A percentile compares a stretch with the other conserved stretches of the same genome.
These are phyloP conservation scores for Powellomyces hirtus DNA, from an alignment of 192 early-diverging fungal species.

Conservation along the genomic window DNA sequence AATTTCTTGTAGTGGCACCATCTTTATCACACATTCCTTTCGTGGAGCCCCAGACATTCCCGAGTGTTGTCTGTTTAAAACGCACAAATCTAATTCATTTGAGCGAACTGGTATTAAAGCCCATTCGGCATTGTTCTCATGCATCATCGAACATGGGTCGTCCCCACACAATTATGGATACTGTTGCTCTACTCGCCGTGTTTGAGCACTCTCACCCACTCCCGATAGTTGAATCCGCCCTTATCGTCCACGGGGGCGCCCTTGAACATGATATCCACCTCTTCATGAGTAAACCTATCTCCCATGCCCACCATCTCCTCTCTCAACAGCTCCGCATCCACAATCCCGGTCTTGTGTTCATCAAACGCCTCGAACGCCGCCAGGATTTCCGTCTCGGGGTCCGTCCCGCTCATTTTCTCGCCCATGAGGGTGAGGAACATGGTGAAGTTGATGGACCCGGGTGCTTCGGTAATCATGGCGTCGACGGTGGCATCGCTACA, in stretches of 20 bases:
- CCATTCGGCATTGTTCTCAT: no score
- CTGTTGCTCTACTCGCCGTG: slow-evolving; percentile 88
- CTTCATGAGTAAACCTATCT: slow-evolving; percentile 87
- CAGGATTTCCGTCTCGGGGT: slow-evolving; percentile 87
- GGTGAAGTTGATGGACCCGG: slow-evolving; percentile 87
- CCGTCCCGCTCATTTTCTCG: slow-evolving; percentile 87
- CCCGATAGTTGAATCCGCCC: slow-evolving; percentile 84
- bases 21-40: no score
- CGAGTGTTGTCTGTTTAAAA: no score
- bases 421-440: slow-evolving; percentile 96
- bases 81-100: no score
- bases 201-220: slow-evolving; percentile 90
- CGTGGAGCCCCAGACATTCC: no score
- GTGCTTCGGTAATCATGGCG: slow-evolving; percentile 86
- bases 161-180: no score
- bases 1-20: no score
- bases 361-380: slow-evolving; percentile 95
- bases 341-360: slow-evolving; percentile 74
- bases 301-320: slow-evolving; percentile 91
- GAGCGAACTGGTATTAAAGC: no score
- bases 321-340: slow-evolving; percentile 74
- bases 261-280: slow-evolving; percentile 93
- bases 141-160: no score
- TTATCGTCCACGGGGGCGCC: slow-evolving; percentile 75
- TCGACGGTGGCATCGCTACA: slow-evolving; percentile 73